These are phyloP conservation scores for Pestalotiopsis sp. DNA, from an alignment of 2,329 filamentous ascomycete species.

Conservation along the genomic window DNA sequence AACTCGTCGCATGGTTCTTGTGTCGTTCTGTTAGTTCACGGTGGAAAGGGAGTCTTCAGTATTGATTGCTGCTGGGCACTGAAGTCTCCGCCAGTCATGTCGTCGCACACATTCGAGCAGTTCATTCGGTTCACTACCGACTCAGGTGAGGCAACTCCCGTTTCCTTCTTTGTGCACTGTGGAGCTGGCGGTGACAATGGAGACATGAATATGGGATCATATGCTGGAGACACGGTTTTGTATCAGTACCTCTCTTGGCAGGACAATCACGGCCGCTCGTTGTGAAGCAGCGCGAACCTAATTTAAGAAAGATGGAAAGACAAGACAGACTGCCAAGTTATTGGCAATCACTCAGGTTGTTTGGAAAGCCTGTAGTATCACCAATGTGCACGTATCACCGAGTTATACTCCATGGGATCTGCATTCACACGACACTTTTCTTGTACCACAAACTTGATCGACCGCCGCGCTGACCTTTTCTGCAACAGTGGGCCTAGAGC, in stretches of 20 bases:
- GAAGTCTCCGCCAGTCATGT: background rate
- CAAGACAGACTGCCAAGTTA: too few species aligned
- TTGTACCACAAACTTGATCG: background rate
- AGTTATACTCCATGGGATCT: background rate
- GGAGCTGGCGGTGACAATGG: too few species aligned
- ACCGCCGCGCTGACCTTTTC: background rate
- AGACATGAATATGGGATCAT: too few species aligned
- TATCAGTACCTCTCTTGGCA: too few species aligned
- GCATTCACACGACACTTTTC: background rate
- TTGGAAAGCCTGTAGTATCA: too few species aligned
- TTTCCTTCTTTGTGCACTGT: background rate
- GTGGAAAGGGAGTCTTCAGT: background rate
- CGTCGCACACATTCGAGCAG: conserved; percentile 30
- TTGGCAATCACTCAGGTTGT: too few species aligned
- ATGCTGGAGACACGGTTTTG: too few species aligned
- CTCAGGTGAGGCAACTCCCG: conserved; percentile 21
- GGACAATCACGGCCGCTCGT: too few species aligned
- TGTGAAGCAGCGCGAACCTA: too few species aligned
- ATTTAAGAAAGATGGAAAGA: too few species aligned
- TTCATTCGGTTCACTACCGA: conserved; percentile 50
- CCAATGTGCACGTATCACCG: background rate
- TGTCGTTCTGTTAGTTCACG: background rate
- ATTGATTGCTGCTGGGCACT: background rate
- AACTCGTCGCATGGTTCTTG: background rate
- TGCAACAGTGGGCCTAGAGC: conserved; percentile 60